phyloP scores from a whole-genome alignment of 108 stramenopile genomes.

The Pelagomonas calceolata region DNA sequence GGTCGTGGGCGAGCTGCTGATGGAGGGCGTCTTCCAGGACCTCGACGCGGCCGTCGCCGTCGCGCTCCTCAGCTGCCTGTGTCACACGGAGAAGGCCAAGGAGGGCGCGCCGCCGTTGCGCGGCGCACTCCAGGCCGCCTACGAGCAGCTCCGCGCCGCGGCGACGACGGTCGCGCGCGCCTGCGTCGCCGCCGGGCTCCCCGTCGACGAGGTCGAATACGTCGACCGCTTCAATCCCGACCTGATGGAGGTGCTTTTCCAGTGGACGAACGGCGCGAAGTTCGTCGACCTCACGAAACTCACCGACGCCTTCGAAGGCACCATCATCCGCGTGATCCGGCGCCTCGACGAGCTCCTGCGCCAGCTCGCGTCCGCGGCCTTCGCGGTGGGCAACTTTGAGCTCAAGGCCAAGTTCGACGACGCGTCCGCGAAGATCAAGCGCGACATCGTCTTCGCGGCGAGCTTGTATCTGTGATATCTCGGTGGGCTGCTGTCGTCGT shows the following conservation, averaged over 20 bases:
- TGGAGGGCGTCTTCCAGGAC: conserved; percentile 90
- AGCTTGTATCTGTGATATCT: conserved; percentile 66
- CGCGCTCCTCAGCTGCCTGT: conserved; percentile 79
- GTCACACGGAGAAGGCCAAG: conserved; percentile 59
- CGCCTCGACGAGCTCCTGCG: conserved; percentile 94
- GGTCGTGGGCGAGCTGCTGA: conserved; percentile 86
- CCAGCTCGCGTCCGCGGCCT: conserved; percentile 78
- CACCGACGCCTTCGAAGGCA: conserved; percentile 91
- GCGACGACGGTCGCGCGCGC: conserved; percentile 22
- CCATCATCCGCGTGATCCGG: conserved; percentile 84
- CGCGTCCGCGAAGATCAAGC: conserved; percentile 77
- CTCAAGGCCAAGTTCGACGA: conserved; percentile 83
- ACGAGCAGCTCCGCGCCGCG: conserved; percentile 26
- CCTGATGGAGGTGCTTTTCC: conserved; percentile 93
- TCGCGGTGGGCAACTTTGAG: conserved; percentile 85
- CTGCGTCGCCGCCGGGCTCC: conserved; percentile 10
- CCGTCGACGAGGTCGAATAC: conserved; percentile 73
- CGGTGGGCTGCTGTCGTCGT: background rate
- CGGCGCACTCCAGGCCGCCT: conserved; percentile 21
- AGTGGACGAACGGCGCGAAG: conserved; percentile 91
- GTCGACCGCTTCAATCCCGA: conserved; percentile 74
- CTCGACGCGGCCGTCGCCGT: conserved; percentile 79
- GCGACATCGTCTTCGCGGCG: conserved; percentile 96
- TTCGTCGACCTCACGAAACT: conserved; percentile 90
- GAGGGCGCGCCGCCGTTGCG: conserved; percentile 18